These are phyloP conservation scores for Pythium vanterpoolii DNA, from an alignment of 352 stramenopile species.

Conservation along the genomic window DNA sequence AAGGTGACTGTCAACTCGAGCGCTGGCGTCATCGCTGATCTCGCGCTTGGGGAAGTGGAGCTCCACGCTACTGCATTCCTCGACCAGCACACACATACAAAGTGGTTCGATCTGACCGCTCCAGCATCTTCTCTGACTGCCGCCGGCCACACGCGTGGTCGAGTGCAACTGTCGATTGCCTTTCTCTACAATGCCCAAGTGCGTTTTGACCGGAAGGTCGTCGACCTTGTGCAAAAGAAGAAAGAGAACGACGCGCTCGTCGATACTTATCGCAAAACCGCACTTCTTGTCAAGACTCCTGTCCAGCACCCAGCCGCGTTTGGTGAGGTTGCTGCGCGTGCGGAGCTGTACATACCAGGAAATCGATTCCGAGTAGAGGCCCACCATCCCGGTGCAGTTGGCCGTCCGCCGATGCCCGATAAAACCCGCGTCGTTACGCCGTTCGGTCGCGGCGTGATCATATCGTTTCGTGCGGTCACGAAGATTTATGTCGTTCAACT, in stretches of 20 bases:
- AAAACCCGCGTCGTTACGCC: conserved; percentile 72
- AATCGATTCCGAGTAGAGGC: conserved; percentile 59
- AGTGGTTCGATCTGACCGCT: conserved; percentile 51
- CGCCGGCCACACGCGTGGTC: conserved; percentile 24
- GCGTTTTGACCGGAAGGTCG: conserved; percentile 39
- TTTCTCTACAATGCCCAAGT: conserved; percentile 58
- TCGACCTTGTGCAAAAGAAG: conserved; percentile 47
- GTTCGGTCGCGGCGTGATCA: conserved; percentile 67
- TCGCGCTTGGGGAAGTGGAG: conserved; percentile 65
- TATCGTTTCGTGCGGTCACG: conserved; percentile 63
- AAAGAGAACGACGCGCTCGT: conserved; percentile 64
- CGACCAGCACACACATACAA: conserved; percentile 53
- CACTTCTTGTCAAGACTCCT: conserved; percentile 42
- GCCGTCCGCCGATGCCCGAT: conserved; percentile 57
- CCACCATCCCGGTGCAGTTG: conserved; percentile 69
- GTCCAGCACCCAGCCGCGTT: conserved; percentile 68
- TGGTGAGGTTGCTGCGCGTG: conserved; percentile 39
- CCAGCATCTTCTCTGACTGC: conserved; percentile 26
- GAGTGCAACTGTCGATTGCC: conserved; percentile 51
- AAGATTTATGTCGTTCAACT: conserved; percentile 85
- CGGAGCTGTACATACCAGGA: conserved; percentile 73
- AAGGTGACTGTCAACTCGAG: conserved; percentile 61
- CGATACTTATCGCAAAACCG: conserved; percentile 55
- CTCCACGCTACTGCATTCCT: conserved; percentile 46
- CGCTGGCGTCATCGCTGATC: conserved; percentile 57